Evolutionary conservation across 2,329 filamentous ascomycete species (phyloP).

Genomic region (Waltergamsia citrina): DNA sequence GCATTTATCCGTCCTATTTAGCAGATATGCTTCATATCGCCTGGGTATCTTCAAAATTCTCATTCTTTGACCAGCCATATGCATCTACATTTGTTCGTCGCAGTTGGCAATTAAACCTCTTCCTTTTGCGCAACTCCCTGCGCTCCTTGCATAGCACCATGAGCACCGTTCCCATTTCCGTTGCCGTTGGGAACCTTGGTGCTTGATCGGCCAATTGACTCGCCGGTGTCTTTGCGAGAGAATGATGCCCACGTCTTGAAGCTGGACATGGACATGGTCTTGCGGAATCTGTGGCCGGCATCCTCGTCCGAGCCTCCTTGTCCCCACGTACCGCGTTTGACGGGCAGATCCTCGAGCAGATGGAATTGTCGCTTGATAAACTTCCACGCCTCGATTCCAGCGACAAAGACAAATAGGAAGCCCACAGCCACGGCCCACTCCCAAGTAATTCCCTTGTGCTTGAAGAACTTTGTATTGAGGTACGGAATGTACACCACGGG

Average conservation of each 20-base stretch:
- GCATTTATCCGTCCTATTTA: too few species aligned
- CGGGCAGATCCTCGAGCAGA: slow-evolving; percentile 41
- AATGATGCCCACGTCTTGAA: slow-evolving; percentile 37
- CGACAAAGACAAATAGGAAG: slow-evolving; percentile 54
- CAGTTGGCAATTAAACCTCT: background rate
- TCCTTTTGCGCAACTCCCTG: slow-evolving; percentile 2
- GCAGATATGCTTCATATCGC: too few species aligned
- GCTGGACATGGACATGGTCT: slow-evolving; percentile 41
- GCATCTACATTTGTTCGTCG: too few species aligned
- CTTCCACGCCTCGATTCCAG: slow-evolving; percentile 65
- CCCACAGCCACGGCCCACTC: slow-evolving; percentile 64
- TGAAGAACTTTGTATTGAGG: slow-evolving; percentile 62
- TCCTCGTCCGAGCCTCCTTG: slow-evolving; percentile 39
- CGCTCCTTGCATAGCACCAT: background rate
- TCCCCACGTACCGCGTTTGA: slow-evolving; percentile 39
- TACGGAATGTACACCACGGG: slow-evolving; percentile 64
- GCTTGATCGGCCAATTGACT: slow-evolving; percentile 13
- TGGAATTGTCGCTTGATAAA: slow-evolving; percentile 49
- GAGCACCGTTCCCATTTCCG: background rate
- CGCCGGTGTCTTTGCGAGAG: slow-evolving; percentile 29
- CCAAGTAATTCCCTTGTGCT: slow-evolving; percentile 63
- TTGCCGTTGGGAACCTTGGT: slow-evolving; percentile 1
- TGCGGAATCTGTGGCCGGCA: slow-evolving; percentile 31
- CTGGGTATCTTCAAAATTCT: too few species aligned
- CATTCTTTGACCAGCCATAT: too few species aligned